A percentile compares a stretch with the other conserved stretches of the same genome.
Conservation (phyloP, 805 yeast species). For the Lipomyces yamadae region DNA sequence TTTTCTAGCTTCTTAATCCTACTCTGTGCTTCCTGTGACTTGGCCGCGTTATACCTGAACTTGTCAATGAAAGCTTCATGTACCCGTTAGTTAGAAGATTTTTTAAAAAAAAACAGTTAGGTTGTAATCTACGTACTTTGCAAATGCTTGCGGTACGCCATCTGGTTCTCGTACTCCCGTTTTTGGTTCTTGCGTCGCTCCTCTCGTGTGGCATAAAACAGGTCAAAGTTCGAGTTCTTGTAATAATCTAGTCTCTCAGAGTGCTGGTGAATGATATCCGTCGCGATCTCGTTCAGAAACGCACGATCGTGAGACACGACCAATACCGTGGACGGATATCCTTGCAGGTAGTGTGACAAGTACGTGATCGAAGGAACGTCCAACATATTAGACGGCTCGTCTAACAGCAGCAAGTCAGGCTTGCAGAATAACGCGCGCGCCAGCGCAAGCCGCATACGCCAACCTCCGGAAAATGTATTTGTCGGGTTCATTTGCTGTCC, state of each 20-base stretch:
- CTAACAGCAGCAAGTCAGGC: conserved; percentile 89
- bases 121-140: conserved; percentile 51
- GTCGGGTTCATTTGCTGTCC: conserved; percentile 85
- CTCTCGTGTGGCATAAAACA: conserved; percentile 89
- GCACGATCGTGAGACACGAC: conserved; percentile 98
- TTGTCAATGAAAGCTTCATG: conserved; percentile 79
- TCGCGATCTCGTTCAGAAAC: conserved; percentile 95
- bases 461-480: conserved; percentile 97
- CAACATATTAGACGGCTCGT: conserved; percentile 99
- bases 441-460: conserved; percentile 99
- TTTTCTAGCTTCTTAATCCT: conserved; percentile 96
- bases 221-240: conserved; percentile 86
- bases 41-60: conserved; percentile 96
- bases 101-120: neutral
- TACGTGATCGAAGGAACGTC: conserved; percentile 98
- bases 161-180: conserved; percentile 95
- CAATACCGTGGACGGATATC: conserved; percentile 88
- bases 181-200: conserved; percentile 92
- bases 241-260: conserved; percentile 96
- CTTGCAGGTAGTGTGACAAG: conserved; percentile 84
- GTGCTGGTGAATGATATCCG: conserved; percentile 97
- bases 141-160: conserved; percentile 92
- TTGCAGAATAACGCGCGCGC: conserved; percentile 98
- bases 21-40: conserved; percentile 96
- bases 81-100: neutral